Conservation (phyloP, 441 rosid genomes). For the Croton laevigatus region DNA sequence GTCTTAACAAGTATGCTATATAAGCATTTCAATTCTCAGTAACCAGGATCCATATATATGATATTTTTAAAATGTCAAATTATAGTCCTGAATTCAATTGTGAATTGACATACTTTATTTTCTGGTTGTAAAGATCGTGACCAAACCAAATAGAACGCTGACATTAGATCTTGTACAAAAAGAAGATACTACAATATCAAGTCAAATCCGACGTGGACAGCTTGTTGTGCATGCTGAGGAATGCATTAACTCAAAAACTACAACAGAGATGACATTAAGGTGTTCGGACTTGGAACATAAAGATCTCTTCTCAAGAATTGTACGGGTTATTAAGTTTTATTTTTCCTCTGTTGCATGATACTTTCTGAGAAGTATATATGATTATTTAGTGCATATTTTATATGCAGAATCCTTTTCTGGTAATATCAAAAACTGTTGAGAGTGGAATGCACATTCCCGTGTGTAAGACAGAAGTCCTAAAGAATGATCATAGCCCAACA, state of each 20-base stretch:
- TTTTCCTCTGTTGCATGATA: conserved; percentile 12
- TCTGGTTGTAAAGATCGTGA: conserved; percentile 54
- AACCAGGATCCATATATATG: background rate
- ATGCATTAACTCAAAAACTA: conserved; percentile 63
- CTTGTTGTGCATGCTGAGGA: conserved; percentile 86
- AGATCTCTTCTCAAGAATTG: conserved; percentile 81
- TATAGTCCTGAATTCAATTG: background rate
- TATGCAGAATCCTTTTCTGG: conserved; percentile 79
- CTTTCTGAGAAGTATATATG: conserved; percentile 12
- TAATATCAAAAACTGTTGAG: conserved; percentile 75
- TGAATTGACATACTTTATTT: background rate
- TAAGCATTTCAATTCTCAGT: background rate
- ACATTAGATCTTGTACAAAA: conserved; percentile 57
- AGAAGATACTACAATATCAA: conserved; percentile 44
- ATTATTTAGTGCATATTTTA: conserved; percentile 22
- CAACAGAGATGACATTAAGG: conserved; percentile 64
- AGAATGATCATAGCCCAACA: conserved; percentile 63
- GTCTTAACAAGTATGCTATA: background rate
- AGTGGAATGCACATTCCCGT: conserved; percentile 63
- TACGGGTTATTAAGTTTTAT: conserved; percentile 34
- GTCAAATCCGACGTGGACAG: conserved; percentile 46
- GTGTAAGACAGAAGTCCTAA: conserved; percentile 82
- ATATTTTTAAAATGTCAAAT: background rate
- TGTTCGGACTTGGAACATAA: conserved; percentile 74
- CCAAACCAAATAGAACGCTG: conserved; percentile 53